Evolutionary conservation across 129 eudicot genomes (phyloP), one percentile per base, ranked within the genome.

Genomic region (Rutidosis leptorrhynchoides): DNA sequence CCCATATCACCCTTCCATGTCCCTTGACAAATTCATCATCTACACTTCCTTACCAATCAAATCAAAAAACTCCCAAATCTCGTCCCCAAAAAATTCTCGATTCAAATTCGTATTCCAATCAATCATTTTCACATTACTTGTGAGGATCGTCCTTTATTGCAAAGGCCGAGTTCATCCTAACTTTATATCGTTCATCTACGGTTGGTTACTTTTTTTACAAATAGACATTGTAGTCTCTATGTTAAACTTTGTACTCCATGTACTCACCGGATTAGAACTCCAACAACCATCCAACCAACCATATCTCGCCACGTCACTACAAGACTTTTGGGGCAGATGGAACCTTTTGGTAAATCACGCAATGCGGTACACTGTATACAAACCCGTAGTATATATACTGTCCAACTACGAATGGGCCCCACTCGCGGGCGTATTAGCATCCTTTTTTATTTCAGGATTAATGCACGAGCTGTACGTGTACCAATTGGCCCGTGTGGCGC

Each of bases 401-500:
- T 25, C 64, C 23, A 45, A 17, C 16, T 15, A 9, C 15, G 7
- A 59, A 6, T 72, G 78, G 82, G 74, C 78, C n/a, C 69, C 74
- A 51, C 69, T 65, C 30, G 74, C 52, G 27, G 82, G 65, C 16
- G 64, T 78, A 4, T 6, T 66, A 0, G 58, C 53, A 11, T 58
- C 82, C 7, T 72, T 78, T 72, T 4, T 51, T 1, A 70, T 78
- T 0, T 78, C 78, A 0, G 82, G 78, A 8, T 45, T 78, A 20
- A 78, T 85, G 83, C 97, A 91, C 33, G 97, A 91, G 74, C 57
- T 85, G 35, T 62, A 79, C 0, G 80, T 90, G 54, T 84, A 43
- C 74, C 57, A 79, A 23, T 33, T 83, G 78, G 72, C 87, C 19
- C 79, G 94, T 21, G 67, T 3, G 67, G 20, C 16, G 17, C 94